Base-by-base conservation (phyloP, 352 stramenopile genomes). In the Pythium dissimile region DNA sequence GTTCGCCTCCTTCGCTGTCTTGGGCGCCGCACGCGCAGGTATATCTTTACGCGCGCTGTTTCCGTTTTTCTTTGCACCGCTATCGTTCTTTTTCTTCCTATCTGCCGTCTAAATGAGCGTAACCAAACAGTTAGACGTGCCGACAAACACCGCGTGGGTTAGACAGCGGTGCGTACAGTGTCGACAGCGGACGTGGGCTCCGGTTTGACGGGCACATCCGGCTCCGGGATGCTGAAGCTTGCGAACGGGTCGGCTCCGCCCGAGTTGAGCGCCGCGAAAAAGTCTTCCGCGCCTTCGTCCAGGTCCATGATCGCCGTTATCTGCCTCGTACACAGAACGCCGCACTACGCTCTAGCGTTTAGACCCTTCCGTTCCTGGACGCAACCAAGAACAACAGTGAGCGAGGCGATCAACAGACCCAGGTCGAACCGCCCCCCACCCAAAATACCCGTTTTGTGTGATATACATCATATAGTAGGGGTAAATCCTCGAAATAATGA, bases 231-330 rank as follows among this genome's bases (percentile, higher is more conserved):
- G 54, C 45, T 69, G 41, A 88, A 88, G 62, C 80, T 75, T 26
- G 73, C 61, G 47, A 91, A 90, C 12, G 66, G 66, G 35, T 88
- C 75, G 21, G 70, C 74, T 16, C 59, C 78, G 26, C 74, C 80
- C 35, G 84, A 86, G 66, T 92, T 77, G 16, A 92, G 69, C 51
- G 79, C 78, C 54, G 79, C 72, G 51, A 94, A 92, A 55, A 92
- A 94, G 54, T 94, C 83, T n/a, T 86, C 73, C 11, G 83, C 82
- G 23, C 80, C 77, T 2, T 69, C 82, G 58, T 94, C 85, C 26
- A 92, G 48, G 50, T 92, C 83, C 83, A 92, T 92, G 23, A 18
- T n/a, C n/a, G n/a, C n/a, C n/a, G n/a, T n/a, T n/a, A n/a, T n/a
- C n/a, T n/a, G n/a, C n/a, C n/a, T n/a, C n/a, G n/a, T n/a, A n/a